Conservation (phyloP, 441 rosid genomes). For the Aquilaria agallochum region DNA sequence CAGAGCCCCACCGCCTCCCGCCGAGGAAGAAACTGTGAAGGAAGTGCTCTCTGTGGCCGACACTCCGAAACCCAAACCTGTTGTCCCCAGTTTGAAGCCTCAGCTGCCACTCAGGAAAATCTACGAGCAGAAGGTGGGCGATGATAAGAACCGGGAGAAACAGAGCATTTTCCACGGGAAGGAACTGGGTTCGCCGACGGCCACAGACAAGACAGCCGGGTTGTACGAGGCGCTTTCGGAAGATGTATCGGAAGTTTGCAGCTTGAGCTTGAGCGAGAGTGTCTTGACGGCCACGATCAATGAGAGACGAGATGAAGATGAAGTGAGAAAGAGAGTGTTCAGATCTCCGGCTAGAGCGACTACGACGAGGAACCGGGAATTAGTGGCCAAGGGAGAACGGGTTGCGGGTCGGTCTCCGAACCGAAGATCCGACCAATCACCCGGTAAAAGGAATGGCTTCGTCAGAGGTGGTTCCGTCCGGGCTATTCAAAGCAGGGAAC, state of each 20-base stretch:
- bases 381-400: constrained; percentile 23
- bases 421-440: constrained; percentile 50
- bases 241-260: constrained; percentile 62
- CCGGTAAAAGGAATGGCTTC: constrained; percentile 20
- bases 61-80: constrained; percentile 28
- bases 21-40: constrained; percentile 60
- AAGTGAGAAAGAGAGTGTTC: constrained; percentile 6
- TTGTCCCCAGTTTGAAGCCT: constrained; percentile 13
- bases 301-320: constrained; percentile 4
- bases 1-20: constrained; percentile 42
- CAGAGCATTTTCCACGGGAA: constrained; percentile 18
- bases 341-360: constrained; percentile 47
- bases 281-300: constrained; percentile 27
- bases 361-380: constrained; percentile 16
- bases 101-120: constrained; percentile 9
- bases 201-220: not conserved
- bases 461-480: constrained; percentile 16
- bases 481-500: constrained; percentile 34
- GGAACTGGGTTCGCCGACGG: constrained; percentile 10
- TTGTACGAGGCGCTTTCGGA: constrained; percentile 9
- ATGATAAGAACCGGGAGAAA: constrained; percentile 22
- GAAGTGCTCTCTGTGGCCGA: constrained; percentile 54
- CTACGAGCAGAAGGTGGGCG: constrained; percentile 12
- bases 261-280: constrained; percentile 64
- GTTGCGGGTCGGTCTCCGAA: constrained; percentile 43